These are phyloP conservation scores for Phytophthora macrochlamydospora DNA, from an alignment of 352 stramenopile genomes.

Conservation along the genomic window DNA sequence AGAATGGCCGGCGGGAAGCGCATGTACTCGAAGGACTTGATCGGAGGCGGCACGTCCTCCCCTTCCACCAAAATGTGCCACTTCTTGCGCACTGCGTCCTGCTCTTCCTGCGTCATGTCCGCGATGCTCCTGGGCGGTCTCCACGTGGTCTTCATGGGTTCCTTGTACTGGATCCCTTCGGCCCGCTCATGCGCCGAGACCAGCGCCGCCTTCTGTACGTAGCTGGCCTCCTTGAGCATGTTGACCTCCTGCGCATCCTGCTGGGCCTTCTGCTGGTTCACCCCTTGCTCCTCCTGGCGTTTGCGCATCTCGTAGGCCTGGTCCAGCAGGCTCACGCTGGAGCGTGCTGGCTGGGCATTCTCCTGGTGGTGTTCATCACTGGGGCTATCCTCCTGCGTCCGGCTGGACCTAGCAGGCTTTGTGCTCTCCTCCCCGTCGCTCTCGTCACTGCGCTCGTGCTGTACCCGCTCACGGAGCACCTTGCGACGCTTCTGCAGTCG, in stretches of 20 bases:
- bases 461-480: conserved; percentile 57
- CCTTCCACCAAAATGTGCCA: conserved; percentile 98
- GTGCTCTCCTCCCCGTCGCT: conserved; percentile 21
- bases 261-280: conserved; percentile 82
- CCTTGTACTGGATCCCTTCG: conserved; percentile 92
- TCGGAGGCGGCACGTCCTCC: conserved; percentile 94
- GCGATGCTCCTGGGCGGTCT: conserved; percentile 86
- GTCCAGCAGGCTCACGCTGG: conserved; percentile 78
- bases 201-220: conserved; percentile 96
- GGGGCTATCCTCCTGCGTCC: conserved; percentile 10
- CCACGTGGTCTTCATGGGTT: conserved; percentile 93
- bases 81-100: conserved; percentile 94
- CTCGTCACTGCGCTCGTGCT: conserved; percentile 45
- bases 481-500: conserved; percentile 55
- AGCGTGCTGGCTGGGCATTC: conserved; percentile 34
- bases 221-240: conserved; percentile 95
- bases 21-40: conserved; percentile 98
- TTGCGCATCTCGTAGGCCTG: conserved; percentile 88
- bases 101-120: conserved; percentile 85
- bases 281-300: conserved; percentile 66
- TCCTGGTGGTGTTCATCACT: conserved; percentile 6
- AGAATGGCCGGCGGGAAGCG: conserved; percentile 95
- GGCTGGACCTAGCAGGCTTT: conserved; percentile 30
- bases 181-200: conserved; percentile 93
- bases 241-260: conserved; percentile 89